Evolutionary conservation across 352 stramenopile species (phyloP).

Genomic region (Globisporangium acanthophoron): DNA sequence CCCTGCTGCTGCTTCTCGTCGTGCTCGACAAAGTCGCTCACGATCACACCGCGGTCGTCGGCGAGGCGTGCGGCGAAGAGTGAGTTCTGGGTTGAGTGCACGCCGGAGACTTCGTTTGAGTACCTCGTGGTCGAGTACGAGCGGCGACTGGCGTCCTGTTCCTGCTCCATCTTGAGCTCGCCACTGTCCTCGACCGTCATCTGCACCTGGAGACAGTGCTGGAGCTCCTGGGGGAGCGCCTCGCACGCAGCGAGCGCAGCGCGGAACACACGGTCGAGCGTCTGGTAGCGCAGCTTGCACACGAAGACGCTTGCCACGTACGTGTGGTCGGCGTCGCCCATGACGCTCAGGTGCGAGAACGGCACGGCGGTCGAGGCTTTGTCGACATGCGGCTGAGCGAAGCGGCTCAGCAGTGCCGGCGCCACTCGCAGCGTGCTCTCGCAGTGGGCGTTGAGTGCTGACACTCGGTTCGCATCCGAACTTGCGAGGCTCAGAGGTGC

Average conservation of each 20-base stretch:
- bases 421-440: constrained; percentile 23
- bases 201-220: constrained; percentile 21
- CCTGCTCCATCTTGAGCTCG: not conserved
- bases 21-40: constrained; percentile 37
- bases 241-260: constrained; percentile 31
- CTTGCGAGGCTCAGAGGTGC: constrained; percentile 13
- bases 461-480: constrained; percentile 7
- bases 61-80: constrained; percentile 24
- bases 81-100: constrained; percentile 31
- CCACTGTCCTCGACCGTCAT: constrained; percentile 11
- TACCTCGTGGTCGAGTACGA: constrained; percentile 32
- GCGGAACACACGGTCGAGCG: constrained; percentile 24
- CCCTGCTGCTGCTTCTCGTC: constrained; percentile 14
- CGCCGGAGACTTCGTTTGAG: constrained; percentile 21
- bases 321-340: constrained; percentile 36
- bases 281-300: constrained; percentile 32
- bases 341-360: constrained; percentile 55
- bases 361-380: constrained; percentile 20
- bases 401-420: constrained; percentile 32
- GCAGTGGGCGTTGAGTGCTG: constrained; percentile 26
- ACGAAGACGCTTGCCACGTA: constrained; percentile 50
- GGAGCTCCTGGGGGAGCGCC: constrained; percentile 27
- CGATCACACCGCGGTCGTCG: constrained; percentile 26
- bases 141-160: not conserved
- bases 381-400: constrained; percentile 25